Evolutionary conservation across 192 early-diverging fungal genomes (phyloP).

Genomic region (Coemansia sp.): DNA sequence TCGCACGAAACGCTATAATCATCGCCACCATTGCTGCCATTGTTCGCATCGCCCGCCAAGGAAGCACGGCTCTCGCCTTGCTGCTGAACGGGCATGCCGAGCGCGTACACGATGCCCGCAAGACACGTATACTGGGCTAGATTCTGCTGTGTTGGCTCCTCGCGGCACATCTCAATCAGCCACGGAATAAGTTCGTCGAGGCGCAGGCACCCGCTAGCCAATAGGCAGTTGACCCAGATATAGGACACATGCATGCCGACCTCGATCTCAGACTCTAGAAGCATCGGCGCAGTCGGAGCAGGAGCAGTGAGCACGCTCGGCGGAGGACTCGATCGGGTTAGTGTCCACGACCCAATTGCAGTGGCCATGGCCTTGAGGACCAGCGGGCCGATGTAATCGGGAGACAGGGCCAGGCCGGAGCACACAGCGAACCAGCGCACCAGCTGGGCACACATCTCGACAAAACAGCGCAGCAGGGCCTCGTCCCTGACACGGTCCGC

Average conservation of each 20-base stretch:
- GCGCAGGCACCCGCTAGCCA: slow-evolving; percentile 33
- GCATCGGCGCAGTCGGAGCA: not conserved
- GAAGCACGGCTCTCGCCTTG: not conserved
- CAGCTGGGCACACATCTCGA: slow-evolving; percentile 30
- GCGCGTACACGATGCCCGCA: slow-evolving; percentile 26
- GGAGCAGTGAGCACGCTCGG: not conserved
- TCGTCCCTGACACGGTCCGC: slow-evolving; percentile 22
- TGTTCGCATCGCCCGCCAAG: not conserved
- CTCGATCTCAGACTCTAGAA: slow-evolving; percentile 20
- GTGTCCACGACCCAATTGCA: slow-evolving; percentile 12
- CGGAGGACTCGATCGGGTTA: not conserved
- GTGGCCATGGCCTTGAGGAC: slow-evolving; percentile 11
- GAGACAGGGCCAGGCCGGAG: slow-evolving; percentile 15
- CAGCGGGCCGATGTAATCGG: slow-evolving; percentile 7
- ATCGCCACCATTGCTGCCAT: not conserved
- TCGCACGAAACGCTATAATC: not conserved
- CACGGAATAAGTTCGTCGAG: slow-evolving; percentile 34
- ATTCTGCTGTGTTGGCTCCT: slow-evolving; percentile 3
- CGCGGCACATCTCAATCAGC: slow-evolving; percentile 26
- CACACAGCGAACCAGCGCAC: slow-evolving; percentile 28
- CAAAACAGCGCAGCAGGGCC: slow-evolving; percentile 23
- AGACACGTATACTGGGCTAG: slow-evolving; percentile 24
- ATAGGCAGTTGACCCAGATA: slow-evolving; percentile 21
- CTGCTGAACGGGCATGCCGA: slow-evolving; percentile 18
- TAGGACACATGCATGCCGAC: slow-evolving; percentile 8